These are phyloP conservation scores for Leptomonas seymouri DNA, from an alignment of 208 protist genomes.

Conservation along the genomic window DNA sequence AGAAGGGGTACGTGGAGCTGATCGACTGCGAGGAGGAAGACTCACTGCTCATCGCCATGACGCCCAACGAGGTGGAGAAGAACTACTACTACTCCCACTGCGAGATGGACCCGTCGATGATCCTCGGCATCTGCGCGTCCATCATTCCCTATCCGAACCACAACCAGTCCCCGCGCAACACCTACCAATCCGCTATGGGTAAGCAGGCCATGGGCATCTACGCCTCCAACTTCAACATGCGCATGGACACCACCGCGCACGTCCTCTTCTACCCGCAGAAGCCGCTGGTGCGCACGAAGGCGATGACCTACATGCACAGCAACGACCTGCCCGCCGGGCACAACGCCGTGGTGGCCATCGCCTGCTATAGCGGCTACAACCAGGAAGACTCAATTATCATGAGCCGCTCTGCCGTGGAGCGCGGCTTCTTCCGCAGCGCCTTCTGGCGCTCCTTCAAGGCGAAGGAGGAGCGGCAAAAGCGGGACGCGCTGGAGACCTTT, in stretches of 20 bases:
- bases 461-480: constrained; percentile 80
- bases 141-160: constrained; percentile 99
- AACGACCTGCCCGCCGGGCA: constrained; percentile 98
- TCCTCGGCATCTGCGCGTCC: constrained; percentile 92
- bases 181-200: constrained; percentile 99
- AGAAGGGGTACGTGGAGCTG: constrained; percentile 79
- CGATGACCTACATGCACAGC: constrained; percentile 96
- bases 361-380: constrained; percentile 99
- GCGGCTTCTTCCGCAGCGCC: constrained; percentile 96
- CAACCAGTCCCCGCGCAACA: constrained; percentile 99
- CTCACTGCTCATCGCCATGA: constrained; percentile 98
- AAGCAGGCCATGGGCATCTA: constrained; percentile 99
- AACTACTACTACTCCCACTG: constrained; percentile 90
- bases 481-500: constrained; percentile 88
- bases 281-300: constrained; percentile 96
- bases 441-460: constrained; percentile 92
- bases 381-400: constrained; percentile 99
- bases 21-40: constrained; percentile 99
- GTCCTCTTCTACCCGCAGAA: constrained; percentile 98
- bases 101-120: constrained; percentile 91
- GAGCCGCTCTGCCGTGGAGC: constrained; percentile 97
- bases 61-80: constrained; percentile 58
- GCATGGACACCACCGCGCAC: constrained; percentile 99
- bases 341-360: constrained; percentile 99
- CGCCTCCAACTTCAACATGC: constrained; percentile 95